Base-by-base conservation (phyloP, 768 basidiomycete genomes). In the Neoboletus brunneissimus region DNA sequence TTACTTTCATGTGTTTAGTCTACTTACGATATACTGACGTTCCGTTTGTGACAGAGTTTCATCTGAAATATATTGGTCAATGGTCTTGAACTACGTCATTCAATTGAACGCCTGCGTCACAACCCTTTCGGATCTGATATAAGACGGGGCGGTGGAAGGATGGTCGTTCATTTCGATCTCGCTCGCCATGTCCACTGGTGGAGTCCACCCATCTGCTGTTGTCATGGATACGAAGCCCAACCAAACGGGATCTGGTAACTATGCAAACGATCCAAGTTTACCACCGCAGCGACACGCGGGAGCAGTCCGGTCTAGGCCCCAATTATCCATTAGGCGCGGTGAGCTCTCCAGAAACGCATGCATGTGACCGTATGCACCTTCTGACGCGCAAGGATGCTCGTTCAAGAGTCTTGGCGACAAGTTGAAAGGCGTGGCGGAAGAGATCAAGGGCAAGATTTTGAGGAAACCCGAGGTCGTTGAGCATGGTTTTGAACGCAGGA, bases 261-360 rank as follows among this genome's bases (percentile, higher is more conserved):
- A 41, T n/a, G 2, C 11, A 25, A 58, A 69, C 22, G 68, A 56
- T 35, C 47, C 64, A 8, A 37, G 49, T 1, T 68, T 73, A 51
- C 76, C 79, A 1, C 68, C n/a, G n/a, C n/a, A n/a, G n/a, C 67
- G 59, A 44, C 79, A 81, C 51, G 75, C 77, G 0, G 79, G 79
- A 12, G 69, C 73, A 0, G 67, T 73, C n/a, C 6, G 77, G 79
- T n/a, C 56, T 72, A 15, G 77, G 77, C 13, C 75, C 73, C 9
- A 69, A 75, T 13, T 75, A 72, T 45, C 65, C 59, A 13, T 47
- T 62, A 15, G 69, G 65, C 44, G 63, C 65, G 27, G 77, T 77
- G 45, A 46, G 70, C 12, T 25, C 20, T 25, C n/a, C 22, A 25
- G 11, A 20, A 37, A 2, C 18, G 13, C n/a, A 37, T 4, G 12